These are phyloP conservation scores for Acacia confusa DNA, from an alignment of 306 rosid species.

Conservation along the genomic window DNA sequence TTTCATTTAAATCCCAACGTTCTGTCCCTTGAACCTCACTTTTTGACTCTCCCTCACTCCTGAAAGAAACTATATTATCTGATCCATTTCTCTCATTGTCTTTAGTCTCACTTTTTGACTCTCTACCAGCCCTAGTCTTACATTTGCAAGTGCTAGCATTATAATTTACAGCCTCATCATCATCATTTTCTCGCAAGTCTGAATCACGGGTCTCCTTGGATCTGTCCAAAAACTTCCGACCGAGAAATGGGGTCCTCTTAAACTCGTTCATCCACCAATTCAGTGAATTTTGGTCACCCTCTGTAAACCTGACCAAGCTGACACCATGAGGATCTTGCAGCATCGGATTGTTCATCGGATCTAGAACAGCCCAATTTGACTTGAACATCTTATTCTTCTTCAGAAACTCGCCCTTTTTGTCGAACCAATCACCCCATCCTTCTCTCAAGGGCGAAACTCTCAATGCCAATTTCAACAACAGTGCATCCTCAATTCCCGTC, in stretches of 20 bases:
- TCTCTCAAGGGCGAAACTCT: slow-evolving; percentile 62
- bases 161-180: neutral
- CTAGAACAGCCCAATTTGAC: slow-evolving; percentile 63
- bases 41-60: neutral
- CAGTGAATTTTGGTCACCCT: slow-evolving; percentile 58
- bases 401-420: slow-evolving; percentile 64
- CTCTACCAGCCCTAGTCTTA: slow-evolving; percentile 14
- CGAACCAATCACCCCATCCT: slow-evolving; percentile 95
- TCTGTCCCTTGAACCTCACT: slow-evolving; percentile 33
- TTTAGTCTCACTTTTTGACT: slow-evolving; percentile 25
- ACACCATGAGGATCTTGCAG: slow-evolving; percentile 78
- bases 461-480: slow-evolving; percentile 53
- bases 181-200: slow-evolving; percentile 16
- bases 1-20: slow-evolving; percentile 40
- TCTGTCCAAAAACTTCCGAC: slow-evolving; percentile 38
- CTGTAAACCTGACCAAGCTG: slow-evolving; percentile 53
- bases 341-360: slow-evolving; percentile 65
- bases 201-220: slow-evolving; percentile 21
- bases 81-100: neutral
- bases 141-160: neutral
- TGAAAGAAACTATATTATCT: neutral
- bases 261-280: slow-evolving; percentile 67
- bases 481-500: slow-evolving; percentile 59
- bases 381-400: slow-evolving; percentile 76
- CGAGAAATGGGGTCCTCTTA: slow-evolving; percentile 52